phyloP scores from a whole-genome alignment of 768 basidiomycete genomes.

The Psilocybe subaeruginosa region DNA sequence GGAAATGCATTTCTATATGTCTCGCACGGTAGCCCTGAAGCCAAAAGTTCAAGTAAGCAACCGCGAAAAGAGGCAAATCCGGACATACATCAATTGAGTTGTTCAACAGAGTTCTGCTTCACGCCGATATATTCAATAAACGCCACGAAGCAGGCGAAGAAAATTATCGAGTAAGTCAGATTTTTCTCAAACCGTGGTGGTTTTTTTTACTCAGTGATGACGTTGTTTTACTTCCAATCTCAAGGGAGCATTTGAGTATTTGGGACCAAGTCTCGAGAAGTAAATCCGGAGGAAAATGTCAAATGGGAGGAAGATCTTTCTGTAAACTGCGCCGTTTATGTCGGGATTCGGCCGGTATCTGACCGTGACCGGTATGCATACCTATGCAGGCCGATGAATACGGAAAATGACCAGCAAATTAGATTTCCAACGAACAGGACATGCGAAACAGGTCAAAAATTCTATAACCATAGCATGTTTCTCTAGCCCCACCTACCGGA shows the following conservation, averaged over 20 bases:
- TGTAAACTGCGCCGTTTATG: constrained; percentile 19
- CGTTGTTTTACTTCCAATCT: constrained; percentile 5
- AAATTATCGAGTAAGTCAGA: constrained; percentile 9
- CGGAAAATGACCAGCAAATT: constrained; percentile 44
- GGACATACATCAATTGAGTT: constrained; percentile 24
- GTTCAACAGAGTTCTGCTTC: constrained; percentile 11
- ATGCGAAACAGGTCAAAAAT: constrained; percentile 41
- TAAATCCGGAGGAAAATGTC: constrained; percentile 17
- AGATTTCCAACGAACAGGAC: constrained; percentile 31
- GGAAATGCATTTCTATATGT: constrained; percentile 8
- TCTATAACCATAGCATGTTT: constrained; percentile 40
- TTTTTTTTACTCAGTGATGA: not conserved
- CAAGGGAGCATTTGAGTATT: constrained; percentile 1
- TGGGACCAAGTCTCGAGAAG: constrained; percentile 1
- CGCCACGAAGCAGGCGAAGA: constrained; percentile 14
- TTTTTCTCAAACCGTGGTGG: not conserved
- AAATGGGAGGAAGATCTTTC: constrained; percentile 15
- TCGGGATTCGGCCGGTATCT: constrained; percentile 29
- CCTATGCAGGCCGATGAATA: constrained; percentile 43
- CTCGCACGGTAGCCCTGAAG: constrained; percentile 22
- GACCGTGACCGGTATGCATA: constrained; percentile 32
- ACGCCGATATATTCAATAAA: constrained; percentile 16
- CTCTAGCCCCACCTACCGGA: constrained; percentile 24
- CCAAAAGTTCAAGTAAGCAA: constrained; percentile 27
- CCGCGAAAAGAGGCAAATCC: constrained; percentile 32